A percentile compares a stretch with the other conserved stretches of the same genome.
phyloP scores from a whole-genome alignment of 1,139 yeast genomes.

The Ogataea hybrid region DNA sequence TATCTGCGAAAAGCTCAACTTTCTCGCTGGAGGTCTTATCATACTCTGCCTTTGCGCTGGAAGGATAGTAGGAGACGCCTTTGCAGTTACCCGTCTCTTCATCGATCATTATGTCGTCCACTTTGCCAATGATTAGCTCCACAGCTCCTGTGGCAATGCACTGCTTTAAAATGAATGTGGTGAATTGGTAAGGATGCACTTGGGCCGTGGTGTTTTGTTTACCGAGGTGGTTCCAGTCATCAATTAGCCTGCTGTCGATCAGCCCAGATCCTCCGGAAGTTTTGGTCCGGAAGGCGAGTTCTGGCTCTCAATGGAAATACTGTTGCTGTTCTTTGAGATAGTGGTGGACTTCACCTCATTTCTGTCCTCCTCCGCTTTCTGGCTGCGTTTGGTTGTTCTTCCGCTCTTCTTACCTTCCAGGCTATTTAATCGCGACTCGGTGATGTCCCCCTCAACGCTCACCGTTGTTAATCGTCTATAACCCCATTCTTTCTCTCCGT shows the following conservation, averaged over 20 bases:
- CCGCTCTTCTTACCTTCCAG: slow-evolving; percentile 1
- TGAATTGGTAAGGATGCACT: slow-evolving; percentile 93
- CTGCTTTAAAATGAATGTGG: slow-evolving; percentile 73
- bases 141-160: slow-evolving; percentile 86
- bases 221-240: slow-evolving; percentile 78
- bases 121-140: slow-evolving; percentile 82
- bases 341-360: slow-evolving; percentile 28
- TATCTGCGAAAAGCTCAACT: slow-evolving; percentile 58
- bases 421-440: slow-evolving; percentile 10
- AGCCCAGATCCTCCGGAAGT: slow-evolving; percentile 73
- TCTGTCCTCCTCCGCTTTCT: slow-evolving; percentile 6
- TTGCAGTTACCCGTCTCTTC: slow-evolving; percentile 63
- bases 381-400: slow-evolving; percentile 8
- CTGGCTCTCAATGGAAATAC: slow-evolving; percentile 36
- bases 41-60: slow-evolving; percentile 43
- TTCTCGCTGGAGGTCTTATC: slow-evolving; percentile 31
- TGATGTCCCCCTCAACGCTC: slow-evolving; percentile 78
- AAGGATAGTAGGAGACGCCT: slow-evolving; percentile 65
- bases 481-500: slow-evolving; percentile 89
- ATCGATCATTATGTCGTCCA: slow-evolving; percentile 59
- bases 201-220: slow-evolving; percentile 91
- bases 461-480: slow-evolving; percentile 86
- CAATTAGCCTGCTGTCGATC: slow-evolving; percentile 67
- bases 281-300: slow-evolving; percentile 28
- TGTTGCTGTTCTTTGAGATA: slow-evolving; percentile 40